Conservation (phyloP, 805 yeast genomes). For the Metschnikowia cerradonensis region DNA sequence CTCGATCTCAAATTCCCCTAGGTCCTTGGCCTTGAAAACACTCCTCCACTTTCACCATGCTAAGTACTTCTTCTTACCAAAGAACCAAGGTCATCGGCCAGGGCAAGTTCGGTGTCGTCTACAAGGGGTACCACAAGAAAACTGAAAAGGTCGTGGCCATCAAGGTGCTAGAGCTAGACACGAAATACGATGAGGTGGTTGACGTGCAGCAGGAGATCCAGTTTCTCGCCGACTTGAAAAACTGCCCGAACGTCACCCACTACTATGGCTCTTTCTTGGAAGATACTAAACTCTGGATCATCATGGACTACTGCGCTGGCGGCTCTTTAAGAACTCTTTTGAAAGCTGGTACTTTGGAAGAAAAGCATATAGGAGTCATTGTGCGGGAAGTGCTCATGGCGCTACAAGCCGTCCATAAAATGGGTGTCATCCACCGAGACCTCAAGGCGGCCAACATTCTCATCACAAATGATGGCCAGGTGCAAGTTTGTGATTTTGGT, state of each 20-base stretch:
- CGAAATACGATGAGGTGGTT: slow-evolving; percentile 88
- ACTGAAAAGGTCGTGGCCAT: slow-evolving; percentile 85
- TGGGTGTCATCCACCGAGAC: slow-evolving; percentile 94
- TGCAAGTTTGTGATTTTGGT: slow-evolving; percentile 94
- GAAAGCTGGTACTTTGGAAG: slow-evolving; percentile 85
- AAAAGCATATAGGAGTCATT: slow-evolving; percentile 75
- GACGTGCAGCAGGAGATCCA: slow-evolving; percentile 94
- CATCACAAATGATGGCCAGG: slow-evolving; percentile 82
- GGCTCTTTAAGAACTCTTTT: slow-evolving; percentile 86
- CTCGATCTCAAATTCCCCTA: background rate
- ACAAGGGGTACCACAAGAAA: slow-evolving; percentile 70
- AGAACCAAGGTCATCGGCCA: slow-evolving; percentile 90
- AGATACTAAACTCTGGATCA: slow-evolving; percentile 93
- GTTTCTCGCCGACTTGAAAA: slow-evolving; percentile 74
- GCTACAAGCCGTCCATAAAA: slow-evolving; percentile 73
- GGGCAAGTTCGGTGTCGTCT: slow-evolving; percentile 96
- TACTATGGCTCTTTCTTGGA: slow-evolving; percentile 84
- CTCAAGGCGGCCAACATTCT: slow-evolving; percentile 94
- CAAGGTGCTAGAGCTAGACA: slow-evolving; percentile 86
- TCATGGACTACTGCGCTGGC: slow-evolving; percentile 97
- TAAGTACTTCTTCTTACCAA: slow-evolving; percentile 41
- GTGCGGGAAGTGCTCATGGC: slow-evolving; percentile 79
- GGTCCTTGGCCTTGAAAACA: background rate
- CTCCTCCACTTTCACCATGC: slow-evolving; percentile 7
- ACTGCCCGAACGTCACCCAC: slow-evolving; percentile 87